Evolutionary conservation across 495 filamentous ascomycete genomes (phyloP).

Genomic region (Podospora didyma): DNA sequence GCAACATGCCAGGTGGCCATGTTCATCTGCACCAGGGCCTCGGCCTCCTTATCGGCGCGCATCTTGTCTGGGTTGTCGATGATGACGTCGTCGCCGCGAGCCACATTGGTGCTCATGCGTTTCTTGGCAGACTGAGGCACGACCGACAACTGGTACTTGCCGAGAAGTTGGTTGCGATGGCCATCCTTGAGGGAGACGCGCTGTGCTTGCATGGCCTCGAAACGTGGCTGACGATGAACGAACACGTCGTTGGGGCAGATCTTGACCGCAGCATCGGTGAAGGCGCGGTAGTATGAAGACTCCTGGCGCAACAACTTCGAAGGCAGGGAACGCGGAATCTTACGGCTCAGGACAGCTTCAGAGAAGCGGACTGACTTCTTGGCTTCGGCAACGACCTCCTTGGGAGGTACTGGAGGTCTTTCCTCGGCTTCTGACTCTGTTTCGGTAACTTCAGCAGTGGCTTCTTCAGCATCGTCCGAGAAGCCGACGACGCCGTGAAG

Average conservation of each 20-base stretch:
- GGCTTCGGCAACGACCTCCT: conserved; percentile 28
- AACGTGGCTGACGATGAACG: conserved; percentile 75
- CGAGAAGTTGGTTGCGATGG: conserved; percentile 69
- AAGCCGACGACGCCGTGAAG: conserved; percentile 66
- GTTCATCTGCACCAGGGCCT: conserved; percentile 71
- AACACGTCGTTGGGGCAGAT: conserved; percentile 68
- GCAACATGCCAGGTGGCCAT: conserved; percentile 77
- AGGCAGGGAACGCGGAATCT: conserved; percentile 39
- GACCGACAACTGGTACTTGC: conserved; percentile 66
- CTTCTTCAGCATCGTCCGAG: conserved; percentile 14
- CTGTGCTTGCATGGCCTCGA: conserved; percentile 82
- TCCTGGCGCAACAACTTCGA: conserved; percentile 56
- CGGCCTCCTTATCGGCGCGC: conserved; percentile 71
- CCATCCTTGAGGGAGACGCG: conserved; percentile 61
- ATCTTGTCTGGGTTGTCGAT: conserved; percentile 56
- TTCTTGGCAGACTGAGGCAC: conserved; percentile 53
- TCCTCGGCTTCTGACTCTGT: conserved; percentile 20
- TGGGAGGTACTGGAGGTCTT: conserved; percentile 22
- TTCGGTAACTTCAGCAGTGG: conserved; percentile 20
- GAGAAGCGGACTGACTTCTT: conserved; percentile 80
- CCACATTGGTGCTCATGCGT: conserved; percentile 56
- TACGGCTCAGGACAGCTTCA: conserved; percentile 48
- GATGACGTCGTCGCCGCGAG: conserved; percentile 50
- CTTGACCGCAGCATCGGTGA: conserved; percentile 62
- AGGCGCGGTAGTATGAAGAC: conserved; percentile 88